phyloP scores from a whole-genome alignment of 2,329 filamentous ascomycete species.

The Phaeoacremonium minimum region DNA sequence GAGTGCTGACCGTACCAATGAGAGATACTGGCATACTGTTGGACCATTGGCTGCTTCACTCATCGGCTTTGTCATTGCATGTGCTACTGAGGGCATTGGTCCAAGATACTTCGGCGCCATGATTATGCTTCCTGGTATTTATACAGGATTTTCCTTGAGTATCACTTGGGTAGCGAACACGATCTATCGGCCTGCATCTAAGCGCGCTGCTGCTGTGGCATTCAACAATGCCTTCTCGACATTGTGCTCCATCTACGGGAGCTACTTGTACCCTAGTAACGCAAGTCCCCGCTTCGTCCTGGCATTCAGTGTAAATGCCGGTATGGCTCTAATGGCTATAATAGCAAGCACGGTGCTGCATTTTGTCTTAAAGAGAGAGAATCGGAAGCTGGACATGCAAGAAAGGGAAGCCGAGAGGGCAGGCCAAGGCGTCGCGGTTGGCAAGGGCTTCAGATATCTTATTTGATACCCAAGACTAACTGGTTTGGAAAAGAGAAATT shows the following conservation, averaged over 20 bases:
- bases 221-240: conserved; percentile 17
- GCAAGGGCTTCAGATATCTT: conserved; percentile 12
- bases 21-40: conserved; percentile 11
- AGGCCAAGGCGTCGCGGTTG: conserved; percentile 1
- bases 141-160: conserved; percentile 17
- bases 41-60: conserved; percentile 7
- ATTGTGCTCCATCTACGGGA: conserved; percentile 16
- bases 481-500: not conserved
- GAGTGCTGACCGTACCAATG: conserved; percentile 7
- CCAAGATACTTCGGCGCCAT: conserved; percentile 12
- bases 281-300: conserved; percentile 16
- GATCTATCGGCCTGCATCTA: conserved; percentile 13
- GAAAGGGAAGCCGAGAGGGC: conserved; percentile 12
- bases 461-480: conserved; percentile 1
- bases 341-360: conserved; percentile 12
- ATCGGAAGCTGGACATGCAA: conserved; percentile 12
- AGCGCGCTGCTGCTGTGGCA: conserved; percentile 13
- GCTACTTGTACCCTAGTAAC: conserved; percentile 17
- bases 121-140: conserved; percentile 17
- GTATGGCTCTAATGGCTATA: conserved; percentile 16
- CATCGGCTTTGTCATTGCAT: conserved; percentile 8
- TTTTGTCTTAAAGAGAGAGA: conserved; percentile 15
- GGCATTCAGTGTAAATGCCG: conserved; percentile 18
- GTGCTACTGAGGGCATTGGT: conserved; percentile 3
- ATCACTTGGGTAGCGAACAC: conserved; percentile 18